Percentiles rank a stretch among this genome's conserved stretches.
phyloP scores from a whole-genome alignment of 2,329 filamentous ascomycete species.

The Ophiocordyceps camponoti-floridani region DNA sequence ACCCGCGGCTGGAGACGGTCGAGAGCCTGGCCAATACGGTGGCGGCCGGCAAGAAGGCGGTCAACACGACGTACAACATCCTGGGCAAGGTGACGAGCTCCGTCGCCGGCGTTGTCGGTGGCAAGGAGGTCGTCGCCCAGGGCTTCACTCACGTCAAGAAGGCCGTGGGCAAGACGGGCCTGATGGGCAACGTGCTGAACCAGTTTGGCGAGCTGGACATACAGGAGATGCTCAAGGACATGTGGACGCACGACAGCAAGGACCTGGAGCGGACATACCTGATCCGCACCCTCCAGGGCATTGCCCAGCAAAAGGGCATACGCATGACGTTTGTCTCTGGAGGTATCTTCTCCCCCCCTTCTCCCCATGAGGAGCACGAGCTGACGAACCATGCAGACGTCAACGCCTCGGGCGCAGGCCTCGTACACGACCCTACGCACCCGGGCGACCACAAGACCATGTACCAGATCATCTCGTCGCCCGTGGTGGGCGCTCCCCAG shows the following conservation, averaged over 20 bases:
- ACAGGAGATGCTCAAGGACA: constrained; percentile 81
- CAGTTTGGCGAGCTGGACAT: constrained; percentile 94
- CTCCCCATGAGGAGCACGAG: background rate
- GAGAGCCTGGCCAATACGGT: constrained; percentile 85
- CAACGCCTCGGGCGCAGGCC: constrained; percentile 76
- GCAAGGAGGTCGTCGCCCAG: constrained; percentile 79
- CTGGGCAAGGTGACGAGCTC: constrained; percentile 89
- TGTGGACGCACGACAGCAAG: constrained; percentile 98
- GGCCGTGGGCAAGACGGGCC: constrained; percentile 81
- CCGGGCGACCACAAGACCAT: constrained; percentile 95
- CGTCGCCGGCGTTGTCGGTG: constrained; percentile 86
- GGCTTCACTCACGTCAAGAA: constrained; percentile 94
- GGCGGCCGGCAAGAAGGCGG: constrained; percentile 87
- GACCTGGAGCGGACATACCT: constrained; percentile 93
- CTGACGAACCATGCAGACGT: constrained; percentile 36
- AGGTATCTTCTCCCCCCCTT: constrained; percentile 26
- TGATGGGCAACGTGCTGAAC: constrained; percentile 92
- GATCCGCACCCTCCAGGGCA: constrained; percentile 87
- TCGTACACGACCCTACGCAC: constrained; percentile 84
- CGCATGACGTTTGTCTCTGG: constrained; percentile 96
- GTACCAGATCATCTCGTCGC: constrained; percentile 92
- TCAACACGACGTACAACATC: constrained; percentile 92
- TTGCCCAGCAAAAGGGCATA: constrained; percentile 84
- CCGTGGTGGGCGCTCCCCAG: constrained; percentile 79
- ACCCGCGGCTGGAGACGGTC: constrained; percentile 78